Evolutionary conservation across 345 rosid species (phyloP).

Genomic region (Populus tremula): DNA sequence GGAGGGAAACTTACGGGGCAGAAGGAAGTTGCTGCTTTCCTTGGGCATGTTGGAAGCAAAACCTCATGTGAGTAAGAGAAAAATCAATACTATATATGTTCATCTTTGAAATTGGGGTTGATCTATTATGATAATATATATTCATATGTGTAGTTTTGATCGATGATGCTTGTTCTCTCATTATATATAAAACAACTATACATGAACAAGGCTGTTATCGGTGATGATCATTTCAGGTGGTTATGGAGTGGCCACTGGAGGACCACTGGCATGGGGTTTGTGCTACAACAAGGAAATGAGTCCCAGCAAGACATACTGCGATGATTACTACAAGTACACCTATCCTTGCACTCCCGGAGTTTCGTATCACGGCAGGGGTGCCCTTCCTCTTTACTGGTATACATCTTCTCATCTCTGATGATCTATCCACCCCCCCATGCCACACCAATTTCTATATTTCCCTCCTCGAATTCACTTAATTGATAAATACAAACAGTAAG

Average conservation of each 20-base stretch:
- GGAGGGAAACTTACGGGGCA: constrained; percentile 20
- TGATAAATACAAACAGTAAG: background rate
- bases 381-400: constrained; percentile 79
- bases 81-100: background rate
- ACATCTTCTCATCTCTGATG: background rate
- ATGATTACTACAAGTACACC: constrained; percentile 59
- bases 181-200: background rate
- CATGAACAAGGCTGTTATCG: background rate
- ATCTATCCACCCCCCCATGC: background rate
- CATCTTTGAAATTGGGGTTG: background rate
- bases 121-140: background rate
- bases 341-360: constrained; percentile 80
- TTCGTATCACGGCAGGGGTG: constrained; percentile 86
- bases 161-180: background rate
- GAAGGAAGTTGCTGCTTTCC: constrained; percentile 34
- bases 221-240: constrained; percentile 49
- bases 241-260: constrained; percentile 89
- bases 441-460: background rate
- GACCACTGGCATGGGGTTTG: constrained; percentile 87
- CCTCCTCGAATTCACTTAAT: background rate
- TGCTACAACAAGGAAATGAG: constrained; percentile 93
- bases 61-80: constrained; percentile 20
- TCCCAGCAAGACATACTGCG: constrained; percentile 64
- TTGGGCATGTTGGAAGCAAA: constrained; percentile 32
- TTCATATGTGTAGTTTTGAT: background rate